Evolutionary conservation across 2,329 filamentous ascomycete species (phyloP).

Genomic region (Pseudogymnoascus sp.): DNA sequence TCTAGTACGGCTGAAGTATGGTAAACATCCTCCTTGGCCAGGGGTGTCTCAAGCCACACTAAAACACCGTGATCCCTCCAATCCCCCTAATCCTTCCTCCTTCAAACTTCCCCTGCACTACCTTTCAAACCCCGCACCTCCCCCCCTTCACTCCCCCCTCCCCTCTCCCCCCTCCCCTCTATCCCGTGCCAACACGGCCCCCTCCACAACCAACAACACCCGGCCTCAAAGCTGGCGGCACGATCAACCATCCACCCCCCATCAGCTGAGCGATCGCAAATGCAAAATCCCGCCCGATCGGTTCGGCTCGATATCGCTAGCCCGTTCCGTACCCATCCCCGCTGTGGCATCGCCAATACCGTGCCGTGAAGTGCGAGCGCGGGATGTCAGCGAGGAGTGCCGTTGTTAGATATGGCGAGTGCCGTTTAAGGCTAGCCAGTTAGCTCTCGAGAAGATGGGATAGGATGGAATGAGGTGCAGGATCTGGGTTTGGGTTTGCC

Average conservation of each 20-base stretch:
- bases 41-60: not conserved
- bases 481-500: slow-evolving; percentile 1
- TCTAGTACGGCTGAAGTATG: not conserved
- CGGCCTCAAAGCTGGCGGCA: not conserved
- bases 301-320: not conserved
- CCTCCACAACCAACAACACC: not conserved
- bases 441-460: not conserved
- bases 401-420: not conserved
- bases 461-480: not conserved
- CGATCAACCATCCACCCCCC: not conserved
- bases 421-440: not conserved
- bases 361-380: not conserved
- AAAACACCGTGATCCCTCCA: not conserved
- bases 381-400: not conserved
- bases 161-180: not conserved
- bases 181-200: not conserved
- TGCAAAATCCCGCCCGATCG: not conserved
- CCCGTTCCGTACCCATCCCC: not conserved
- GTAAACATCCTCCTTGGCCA: not conserved
- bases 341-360: not conserved
- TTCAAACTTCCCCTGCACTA: not conserved
- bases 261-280: not conserved
- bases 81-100: not conserved
- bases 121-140: not conserved
- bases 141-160: not conserved